A percentile compares a stretch with the other conserved stretches of the same genome.
These are phyloP conservation scores for Fusarium marasasianum DNA, from an alignment of 2,329 filamentous ascomycete genomes.

Conservation along the genomic window DNA sequence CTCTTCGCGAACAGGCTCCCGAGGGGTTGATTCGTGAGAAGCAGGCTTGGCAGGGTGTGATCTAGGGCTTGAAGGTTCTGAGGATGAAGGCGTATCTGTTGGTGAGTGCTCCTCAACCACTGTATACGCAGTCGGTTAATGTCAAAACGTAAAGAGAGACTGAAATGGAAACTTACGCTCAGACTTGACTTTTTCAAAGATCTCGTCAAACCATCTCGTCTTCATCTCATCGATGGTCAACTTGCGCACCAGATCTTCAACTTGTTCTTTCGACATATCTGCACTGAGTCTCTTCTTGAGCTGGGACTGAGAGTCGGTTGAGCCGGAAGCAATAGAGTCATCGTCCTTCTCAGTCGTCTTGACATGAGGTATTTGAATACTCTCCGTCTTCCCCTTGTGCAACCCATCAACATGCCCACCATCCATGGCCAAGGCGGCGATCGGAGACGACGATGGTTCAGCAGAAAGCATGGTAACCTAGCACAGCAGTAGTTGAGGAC, in stretches of 20 bases:
- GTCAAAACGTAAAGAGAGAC: background rate
- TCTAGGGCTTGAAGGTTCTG: constrained; percentile 33
- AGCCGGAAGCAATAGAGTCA: constrained; percentile 27
- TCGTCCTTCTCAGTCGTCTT: constrained; percentile 10
- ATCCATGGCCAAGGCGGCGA: constrained; percentile 15
- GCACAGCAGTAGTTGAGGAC: constrained; percentile 12
- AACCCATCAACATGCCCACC: constrained; percentile 4
- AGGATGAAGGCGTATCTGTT: constrained; percentile 34
- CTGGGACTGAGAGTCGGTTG: constrained; percentile 26
- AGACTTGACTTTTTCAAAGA: constrained; percentile 41
- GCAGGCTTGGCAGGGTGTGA: constrained; percentile 11
- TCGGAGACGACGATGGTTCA: constrained; percentile 22
- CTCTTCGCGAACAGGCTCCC: constrained; percentile 36
- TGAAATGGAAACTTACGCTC: constrained; percentile 30
- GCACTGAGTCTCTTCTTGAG: constrained; percentile 35
- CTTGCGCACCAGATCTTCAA: constrained; percentile 38
- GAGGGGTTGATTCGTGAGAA: constrained; percentile 6
- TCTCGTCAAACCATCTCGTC: constrained; percentile 39
- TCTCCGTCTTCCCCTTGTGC: constrained; percentile 2
- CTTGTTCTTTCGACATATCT: constrained; percentile 41
- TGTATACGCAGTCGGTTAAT: background rate
- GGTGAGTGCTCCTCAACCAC: constrained; percentile 36
- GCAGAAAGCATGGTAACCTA: constrained; percentile 25
- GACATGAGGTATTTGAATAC: constrained; percentile 34
- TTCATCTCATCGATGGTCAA: constrained; percentile 43